A percentile compares a stretch with the other conserved stretches of the same genome.
phyloP scores from a whole-genome alignment of 2,329 filamentous ascomycete genomes.

The Ophiostoma australiae region DNA sequence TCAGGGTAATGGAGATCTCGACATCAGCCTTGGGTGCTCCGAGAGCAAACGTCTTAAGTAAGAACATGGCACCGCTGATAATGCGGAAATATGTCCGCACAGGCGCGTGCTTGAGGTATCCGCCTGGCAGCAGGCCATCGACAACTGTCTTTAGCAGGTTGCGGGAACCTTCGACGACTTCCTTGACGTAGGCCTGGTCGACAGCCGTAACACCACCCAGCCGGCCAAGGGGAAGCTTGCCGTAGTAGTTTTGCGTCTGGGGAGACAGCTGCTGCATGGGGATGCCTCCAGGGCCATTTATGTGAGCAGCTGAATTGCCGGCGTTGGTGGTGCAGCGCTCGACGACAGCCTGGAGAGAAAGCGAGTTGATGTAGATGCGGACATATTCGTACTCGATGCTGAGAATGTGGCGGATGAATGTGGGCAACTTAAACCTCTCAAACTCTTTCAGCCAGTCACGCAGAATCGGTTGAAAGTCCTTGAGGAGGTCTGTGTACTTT shows the following conservation, averaged over 20 bases:
- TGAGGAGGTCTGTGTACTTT: conserved; percentile 73
- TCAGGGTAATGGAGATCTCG: conserved; percentile 66
- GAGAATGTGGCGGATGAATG: conserved; percentile 67
- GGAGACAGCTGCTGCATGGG: conserved; percentile 47
- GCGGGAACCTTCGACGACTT: conserved; percentile 72
- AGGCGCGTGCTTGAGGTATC: conserved; percentile 75
- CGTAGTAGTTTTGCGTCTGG: conserved; percentile 60
- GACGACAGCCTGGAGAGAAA: conserved; percentile 90
- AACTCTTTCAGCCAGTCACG: conserved; percentile 76
- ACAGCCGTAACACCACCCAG: conserved; percentile 59
- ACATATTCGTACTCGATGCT: conserved; percentile 95
- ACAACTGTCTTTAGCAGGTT: conserved; percentile 74
- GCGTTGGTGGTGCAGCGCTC: conserved; percentile 73
- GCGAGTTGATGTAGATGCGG: conserved; percentile 87
- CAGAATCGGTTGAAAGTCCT: conserved; percentile 74
- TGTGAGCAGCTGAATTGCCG: conserved; percentile 27
- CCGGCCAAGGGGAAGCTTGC: conserved; percentile 59
- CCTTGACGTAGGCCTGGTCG: conserved; percentile 67
- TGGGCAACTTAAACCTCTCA: conserved; percentile 66
- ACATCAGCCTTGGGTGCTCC: conserved; percentile 75
- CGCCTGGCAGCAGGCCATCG: conserved; percentile 66
- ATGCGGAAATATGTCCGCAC: conserved; percentile 84
- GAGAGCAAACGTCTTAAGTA: conserved; percentile 78
- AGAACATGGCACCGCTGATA: conserved; percentile 77
- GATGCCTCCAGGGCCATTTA: background rate